Base-by-base conservation (phyloP, 768 basidiomycete species). In the Suillus spraguei region DNA sequence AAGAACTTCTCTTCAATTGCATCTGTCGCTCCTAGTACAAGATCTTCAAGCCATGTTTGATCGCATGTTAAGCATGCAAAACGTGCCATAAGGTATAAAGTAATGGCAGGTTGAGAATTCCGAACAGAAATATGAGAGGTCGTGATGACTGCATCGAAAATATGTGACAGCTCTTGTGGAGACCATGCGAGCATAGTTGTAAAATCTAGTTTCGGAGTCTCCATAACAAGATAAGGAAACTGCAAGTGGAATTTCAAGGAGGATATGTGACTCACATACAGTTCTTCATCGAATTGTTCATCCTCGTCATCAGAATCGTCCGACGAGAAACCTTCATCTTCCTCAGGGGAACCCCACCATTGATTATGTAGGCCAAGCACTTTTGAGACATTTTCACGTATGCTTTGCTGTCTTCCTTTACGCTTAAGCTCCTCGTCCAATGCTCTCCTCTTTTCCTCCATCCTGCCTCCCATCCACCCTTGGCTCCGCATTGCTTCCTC, bases 41-140 rank as follows among this genome's bases (percentile, higher is more conserved):
- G 81, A 72, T 97, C 95, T 74, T 97, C 95, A 32, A 98, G 79
- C 92, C 97, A 95, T 1, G 87, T 87, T 66, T 92, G 87, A 72
- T 95, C 94, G 71, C 94, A 95, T n/a, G 86, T 88, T 35, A 94
- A 78, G 67, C 88, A 90, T n/a, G 97, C 97, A 76, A 97, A 99
- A 52, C 95, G 87, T 14, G 94, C 89, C 59, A 95, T 83, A 78
- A 97, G 85, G 76, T 95, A 97, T 56, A 99, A 78, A 13, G 87
- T 87, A 72, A 97, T 98, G 35, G 97, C 97, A 17, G 97, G 96
- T 39, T 95, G 87, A 3, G 90, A 78, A 75, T 95, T 89, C 58
- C 85, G 84, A 54, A 92, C 80, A 22, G 85, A 82, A 7, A 93
- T 87, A 47, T 78, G 85, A 73, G 88, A 92, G 69, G 89, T 87